Evolutionary conservation across 2,329 filamentous ascomycete species (phyloP).

Genomic region (Pyrenophora seminiperda): DNA sequence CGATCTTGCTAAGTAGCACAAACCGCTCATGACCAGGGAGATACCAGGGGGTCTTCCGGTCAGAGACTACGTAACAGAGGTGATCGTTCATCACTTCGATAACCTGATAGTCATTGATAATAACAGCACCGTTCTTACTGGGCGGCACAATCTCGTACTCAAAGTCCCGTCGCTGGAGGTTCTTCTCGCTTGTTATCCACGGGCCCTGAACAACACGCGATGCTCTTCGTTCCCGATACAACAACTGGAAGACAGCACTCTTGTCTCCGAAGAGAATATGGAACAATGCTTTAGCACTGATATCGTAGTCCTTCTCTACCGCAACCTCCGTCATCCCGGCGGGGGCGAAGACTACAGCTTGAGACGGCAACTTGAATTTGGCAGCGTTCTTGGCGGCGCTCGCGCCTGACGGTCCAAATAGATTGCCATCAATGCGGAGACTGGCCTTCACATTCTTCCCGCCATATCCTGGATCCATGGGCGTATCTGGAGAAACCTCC

Average conservation of each 20-base stretch:
- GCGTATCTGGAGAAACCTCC: constrained; percentile 68
- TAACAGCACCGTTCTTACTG: constrained; percentile 43
- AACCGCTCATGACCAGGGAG: constrained; percentile 81
- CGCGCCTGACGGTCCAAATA: constrained; percentile 55
- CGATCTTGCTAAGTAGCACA: constrained; percentile 83
- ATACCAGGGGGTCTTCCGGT: constrained; percentile 75
- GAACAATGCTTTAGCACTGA: constrained; percentile 92
- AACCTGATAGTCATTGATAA: constrained; percentile 80
- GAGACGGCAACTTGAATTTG: constrained; percentile 81
- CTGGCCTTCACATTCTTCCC: constrained; percentile 60
- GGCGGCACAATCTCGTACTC: constrained; percentile 72
- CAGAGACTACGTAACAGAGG: constrained; percentile 69
- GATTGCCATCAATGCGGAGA: constrained; percentile 66
- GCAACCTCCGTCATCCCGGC: constrained; percentile 77
- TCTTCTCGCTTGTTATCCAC: constrained; percentile 74
- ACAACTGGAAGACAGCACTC: constrained; percentile 87
- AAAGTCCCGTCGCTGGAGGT: constrained; percentile 77
- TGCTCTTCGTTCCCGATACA: constrained; percentile 71
- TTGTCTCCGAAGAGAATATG: constrained; percentile 97
- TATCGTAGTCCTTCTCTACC: constrained; percentile 81
- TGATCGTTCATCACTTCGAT: constrained; percentile 70
- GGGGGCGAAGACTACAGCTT: constrained; percentile 83
- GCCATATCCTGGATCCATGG: constrained; percentile 60
- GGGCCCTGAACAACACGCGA: constrained; percentile 76
- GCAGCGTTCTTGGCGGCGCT: constrained; percentile 56